Conservation (phyloP, 257 asterid genomes). For the Solanum pennellii region DNA sequence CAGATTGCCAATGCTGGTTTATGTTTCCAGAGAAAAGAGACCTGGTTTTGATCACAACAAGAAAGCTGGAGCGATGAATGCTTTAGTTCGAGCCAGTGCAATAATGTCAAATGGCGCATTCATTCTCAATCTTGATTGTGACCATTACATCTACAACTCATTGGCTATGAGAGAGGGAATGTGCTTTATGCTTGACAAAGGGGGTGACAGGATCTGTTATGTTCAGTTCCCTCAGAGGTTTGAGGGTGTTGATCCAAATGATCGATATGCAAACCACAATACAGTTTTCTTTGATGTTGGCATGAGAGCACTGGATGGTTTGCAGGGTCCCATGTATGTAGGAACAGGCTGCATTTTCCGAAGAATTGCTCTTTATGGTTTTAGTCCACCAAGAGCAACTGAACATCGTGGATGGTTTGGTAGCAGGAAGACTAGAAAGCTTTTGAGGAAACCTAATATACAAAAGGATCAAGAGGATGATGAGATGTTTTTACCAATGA, state of each 20-base stretch:
- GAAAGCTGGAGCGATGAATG: constrained; percentile 96
- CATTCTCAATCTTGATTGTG: constrained; percentile 86
- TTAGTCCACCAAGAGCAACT: constrained; percentile 85
- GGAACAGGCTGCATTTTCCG: constrained; percentile 92
- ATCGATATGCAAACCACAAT: constrained; percentile 86
- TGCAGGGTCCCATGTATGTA: constrained; percentile 95
- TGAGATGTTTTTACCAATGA: constrained; percentile 49
- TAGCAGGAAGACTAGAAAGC: constrained; percentile 34
- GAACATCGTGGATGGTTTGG: constrained; percentile 91
- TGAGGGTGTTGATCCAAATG: constrained; percentile 88
- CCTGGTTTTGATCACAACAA: constrained; percentile 81
- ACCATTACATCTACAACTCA: constrained; percentile 77
- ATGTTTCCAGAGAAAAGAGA: constrained; percentile 85
- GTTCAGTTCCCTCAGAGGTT: constrained; percentile 89
- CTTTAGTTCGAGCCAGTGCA: constrained; percentile 85
- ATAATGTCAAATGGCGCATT: constrained; percentile 89
- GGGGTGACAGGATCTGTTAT: constrained; percentile 81
- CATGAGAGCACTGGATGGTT: constrained; percentile 92
- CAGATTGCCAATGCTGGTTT: constrained; percentile 83
- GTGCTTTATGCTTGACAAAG: constrained; percentile 94
- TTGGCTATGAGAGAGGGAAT: constrained; percentile 78
- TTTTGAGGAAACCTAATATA: constrained; percentile 29
- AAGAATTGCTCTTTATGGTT: constrained; percentile 72
- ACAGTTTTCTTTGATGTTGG: constrained; percentile 85
- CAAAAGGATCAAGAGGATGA: constrained; percentile 25